Conservation (phyloP, 2,329 filamentous ascomycete genomes). For the Leptographium lundbergii region DNA sequence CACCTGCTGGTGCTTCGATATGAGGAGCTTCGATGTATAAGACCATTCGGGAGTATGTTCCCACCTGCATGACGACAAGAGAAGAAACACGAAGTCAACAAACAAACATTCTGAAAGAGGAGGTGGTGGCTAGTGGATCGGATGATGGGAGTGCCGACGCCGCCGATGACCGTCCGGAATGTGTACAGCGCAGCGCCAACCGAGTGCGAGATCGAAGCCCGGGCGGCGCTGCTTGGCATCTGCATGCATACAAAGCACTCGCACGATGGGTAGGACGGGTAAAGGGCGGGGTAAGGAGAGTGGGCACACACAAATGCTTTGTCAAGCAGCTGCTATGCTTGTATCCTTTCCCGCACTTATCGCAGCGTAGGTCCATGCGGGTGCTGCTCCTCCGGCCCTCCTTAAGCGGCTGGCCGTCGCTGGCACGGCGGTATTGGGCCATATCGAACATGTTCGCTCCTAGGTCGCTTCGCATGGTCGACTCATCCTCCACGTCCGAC, state of each 20-base stretch:
- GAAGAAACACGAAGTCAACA: conserved; percentile 24
- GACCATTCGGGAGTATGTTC: conserved; percentile 99
- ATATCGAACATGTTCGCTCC: conserved; percentile 31
- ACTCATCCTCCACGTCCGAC: conserved; percentile 34
- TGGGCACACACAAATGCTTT: conserved; percentile 95
- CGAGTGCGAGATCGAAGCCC: background rate
- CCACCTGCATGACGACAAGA: conserved; percentile 54
- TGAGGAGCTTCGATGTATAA: conserved; percentile 90
- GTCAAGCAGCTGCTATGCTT: conserved; percentile 99
- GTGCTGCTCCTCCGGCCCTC: conserved; percentile 69
- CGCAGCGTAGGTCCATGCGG: conserved; percentile 81
- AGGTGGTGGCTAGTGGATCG: background rate
- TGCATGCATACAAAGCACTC: conserved; percentile 12
- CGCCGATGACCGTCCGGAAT: background rate
- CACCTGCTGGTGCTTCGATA: conserved; percentile 98
- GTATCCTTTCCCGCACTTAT: conserved; percentile 98
- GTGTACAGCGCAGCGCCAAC: background rate
- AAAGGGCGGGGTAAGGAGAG: conserved; percentile 28
- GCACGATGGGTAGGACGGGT: conserved; percentile 18
- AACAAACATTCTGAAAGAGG: background rate
- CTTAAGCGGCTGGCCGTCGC: conserved; percentile 80
- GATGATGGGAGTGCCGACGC: background rate
- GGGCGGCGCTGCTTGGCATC: conserved; percentile 14
- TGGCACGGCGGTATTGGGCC: conserved; percentile 49
- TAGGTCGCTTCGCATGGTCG: conserved; percentile 23